Evolutionary conservation across 768 basidiomycete species (phyloP).

Genomic region (Leccinum olivaceopallidum): DNA sequence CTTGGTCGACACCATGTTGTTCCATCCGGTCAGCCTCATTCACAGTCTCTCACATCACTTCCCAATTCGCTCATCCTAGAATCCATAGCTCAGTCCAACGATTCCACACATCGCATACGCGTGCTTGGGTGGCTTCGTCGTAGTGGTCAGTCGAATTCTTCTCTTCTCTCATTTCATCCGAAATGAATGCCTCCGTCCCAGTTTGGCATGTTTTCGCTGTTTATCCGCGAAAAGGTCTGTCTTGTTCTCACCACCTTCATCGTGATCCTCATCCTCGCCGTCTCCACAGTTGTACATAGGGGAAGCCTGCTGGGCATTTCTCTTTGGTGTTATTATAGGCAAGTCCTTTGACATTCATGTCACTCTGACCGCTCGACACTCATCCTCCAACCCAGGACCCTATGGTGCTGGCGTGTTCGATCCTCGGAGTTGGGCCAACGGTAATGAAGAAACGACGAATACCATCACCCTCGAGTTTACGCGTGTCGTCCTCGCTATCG

Average conservation of each 20-base stretch:
- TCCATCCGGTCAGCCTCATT: slow-evolving; percentile 46
- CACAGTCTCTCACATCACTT: neutral
- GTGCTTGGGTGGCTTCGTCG: slow-evolving; percentile 79
- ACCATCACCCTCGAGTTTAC: slow-evolving; percentile 87
- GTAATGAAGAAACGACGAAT: slow-evolving; percentile 52
- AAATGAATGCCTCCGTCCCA: slow-evolving; percentile 27
- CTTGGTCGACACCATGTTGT: slow-evolving; percentile 41
- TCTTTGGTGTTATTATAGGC: slow-evolving; percentile 92
- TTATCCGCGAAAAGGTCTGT: slow-evolving; percentile 81
- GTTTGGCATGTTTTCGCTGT: slow-evolving; percentile 95
- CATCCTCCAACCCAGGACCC: slow-evolving; percentile 53
- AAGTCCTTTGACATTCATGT: slow-evolving; percentile 25
- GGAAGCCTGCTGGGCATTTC: slow-evolving; percentile 94
- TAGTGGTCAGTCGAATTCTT: slow-evolving; percentile 49
- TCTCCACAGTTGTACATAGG: slow-evolving; percentile 77
- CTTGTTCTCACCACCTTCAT: neutral
- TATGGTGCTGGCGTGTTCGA: slow-evolving; percentile 81
- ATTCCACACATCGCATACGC: slow-evolving; percentile 78
- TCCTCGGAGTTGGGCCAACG: slow-evolving; percentile 72
- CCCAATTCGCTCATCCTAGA: slow-evolving; percentile 6
- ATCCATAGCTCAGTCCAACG: slow-evolving; percentile 46
- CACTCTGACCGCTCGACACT: slow-evolving; percentile 5
- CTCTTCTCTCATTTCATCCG: neutral
- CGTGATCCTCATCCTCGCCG: slow-evolving; percentile 8
- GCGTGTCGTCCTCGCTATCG: slow-evolving; percentile 91